Percentiles rank a stretch among this genome's conserved stretches.
These are phyloP conservation scores for Solanum chmielewskii DNA, from an alignment of 257 asterid genomes.

Conservation along the genomic window DNA sequence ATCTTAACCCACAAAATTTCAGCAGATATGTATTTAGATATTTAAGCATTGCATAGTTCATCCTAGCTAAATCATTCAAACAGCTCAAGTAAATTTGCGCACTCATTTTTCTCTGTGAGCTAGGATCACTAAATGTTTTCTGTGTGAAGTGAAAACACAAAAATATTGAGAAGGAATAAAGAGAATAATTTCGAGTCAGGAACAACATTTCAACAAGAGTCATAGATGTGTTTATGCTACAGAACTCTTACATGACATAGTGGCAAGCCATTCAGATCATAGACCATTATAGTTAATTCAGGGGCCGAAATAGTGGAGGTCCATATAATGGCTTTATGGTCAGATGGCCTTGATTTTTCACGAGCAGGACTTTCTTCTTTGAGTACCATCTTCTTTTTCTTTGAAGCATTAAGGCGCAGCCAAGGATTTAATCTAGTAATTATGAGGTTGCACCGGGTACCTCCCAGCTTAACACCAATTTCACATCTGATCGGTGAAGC, in stretches of 20 bases:
- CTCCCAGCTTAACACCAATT: slow-evolving; percentile 92
- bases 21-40: neutral
- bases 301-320: slow-evolving; percentile 88
- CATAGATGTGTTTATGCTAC: neutral
- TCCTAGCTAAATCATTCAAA: neutral
- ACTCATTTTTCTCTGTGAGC: neutral
- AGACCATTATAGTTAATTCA: slow-evolving; percentile 85
- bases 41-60: neutral
- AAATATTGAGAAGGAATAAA: neutral
- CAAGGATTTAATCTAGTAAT: slow-evolving; percentile 65
- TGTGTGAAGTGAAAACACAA: neutral
- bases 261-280: slow-evolving; percentile 62
- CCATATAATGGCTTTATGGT: slow-evolving; percentile 73
- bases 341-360: slow-evolving; percentile 49
- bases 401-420: slow-evolving; percentile 53
- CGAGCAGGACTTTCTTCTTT: slow-evolving; percentile 31
- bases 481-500: slow-evolving; percentile 71
- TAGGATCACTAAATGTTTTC: neutral
- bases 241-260: slow-evolving; percentile 65
- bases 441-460: slow-evolving; percentile 79
- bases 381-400: slow-evolving; percentile 46
- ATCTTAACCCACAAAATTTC: neutral
- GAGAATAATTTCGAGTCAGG: neutral
- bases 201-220: neutral
- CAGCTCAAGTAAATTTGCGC: neutral